These are phyloP conservation scores for Canariomyces notabilis DNA, from an alignment of 2,329 filamentous ascomycete genomes.

Conservation along the genomic window DNA sequence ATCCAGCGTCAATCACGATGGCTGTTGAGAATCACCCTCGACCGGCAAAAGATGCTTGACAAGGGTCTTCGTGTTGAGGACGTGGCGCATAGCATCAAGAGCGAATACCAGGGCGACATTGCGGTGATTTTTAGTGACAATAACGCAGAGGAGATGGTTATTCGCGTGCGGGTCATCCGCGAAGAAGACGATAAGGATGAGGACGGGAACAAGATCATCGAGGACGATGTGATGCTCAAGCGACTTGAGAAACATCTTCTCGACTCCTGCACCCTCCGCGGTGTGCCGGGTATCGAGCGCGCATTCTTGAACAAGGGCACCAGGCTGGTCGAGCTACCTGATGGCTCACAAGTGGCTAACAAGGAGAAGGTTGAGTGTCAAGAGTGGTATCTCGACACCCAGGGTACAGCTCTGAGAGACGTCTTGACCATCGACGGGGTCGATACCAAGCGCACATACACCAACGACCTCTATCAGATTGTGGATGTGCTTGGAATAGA, in stretches of 20 bases:
- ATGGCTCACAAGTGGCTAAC: slow-evolving; percentile 68
- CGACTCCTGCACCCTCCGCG: slow-evolving; percentile 84
- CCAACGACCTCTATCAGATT: slow-evolving; percentile 93
- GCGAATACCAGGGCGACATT: slow-evolving; percentile 77
- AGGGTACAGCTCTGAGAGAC: slow-evolving; percentile 77
- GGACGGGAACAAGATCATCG: slow-evolving; percentile 54
- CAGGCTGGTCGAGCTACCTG: slow-evolving; percentile 59
- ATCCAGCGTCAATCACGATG: slow-evolving; percentile 81
- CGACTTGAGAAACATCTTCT: slow-evolving; percentile 86
- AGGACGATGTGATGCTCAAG: slow-evolving; percentile 91
- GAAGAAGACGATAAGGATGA: slow-evolving; percentile 69
- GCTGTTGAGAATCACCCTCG: slow-evolving; percentile 88
- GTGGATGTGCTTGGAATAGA: slow-evolving; percentile 96
- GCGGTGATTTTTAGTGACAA: slow-evolving; percentile 97
- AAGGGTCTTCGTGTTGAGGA: slow-evolving; percentile 90
- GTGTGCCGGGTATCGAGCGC: slow-evolving; percentile 81
- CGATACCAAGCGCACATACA: slow-evolving; percentile 78
- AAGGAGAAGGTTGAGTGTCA: slow-evolving; percentile 72
- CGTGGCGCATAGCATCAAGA: slow-evolving; percentile 83
- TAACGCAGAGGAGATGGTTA: slow-evolving; percentile 91
- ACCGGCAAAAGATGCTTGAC: slow-evolving; percentile 90
- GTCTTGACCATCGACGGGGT: slow-evolving; percentile 86
- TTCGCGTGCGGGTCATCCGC: slow-evolving; percentile 79
- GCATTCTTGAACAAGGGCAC: slow-evolving; percentile 87
- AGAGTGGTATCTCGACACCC: slow-evolving; percentile 95